These are phyloP conservation scores for Ustilago curta DNA, from an alignment of 1,284 basidiomycete species.

Conservation along the genomic window DNA sequence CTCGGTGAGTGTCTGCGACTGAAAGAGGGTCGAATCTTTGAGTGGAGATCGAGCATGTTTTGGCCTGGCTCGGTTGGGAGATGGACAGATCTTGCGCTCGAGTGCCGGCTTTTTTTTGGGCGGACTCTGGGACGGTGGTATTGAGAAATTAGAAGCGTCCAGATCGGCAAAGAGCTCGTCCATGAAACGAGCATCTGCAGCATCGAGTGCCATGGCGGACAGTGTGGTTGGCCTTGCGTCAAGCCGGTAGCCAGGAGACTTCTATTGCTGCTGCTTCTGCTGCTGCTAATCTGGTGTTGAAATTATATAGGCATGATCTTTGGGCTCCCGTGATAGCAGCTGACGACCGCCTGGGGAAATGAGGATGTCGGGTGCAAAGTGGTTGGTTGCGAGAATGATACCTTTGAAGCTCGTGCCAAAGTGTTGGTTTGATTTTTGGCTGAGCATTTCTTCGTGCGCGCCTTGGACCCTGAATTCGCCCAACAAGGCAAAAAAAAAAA, in stretches of 20 bases:
- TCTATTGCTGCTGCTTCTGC: too few relatives aligned
- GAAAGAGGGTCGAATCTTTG: constrained; percentile 21
- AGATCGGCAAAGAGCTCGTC: constrained; percentile 50
- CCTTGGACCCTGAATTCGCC: constrained; percentile 23
- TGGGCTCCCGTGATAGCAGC: not conserved
- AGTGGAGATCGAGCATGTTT: constrained; percentile 20
- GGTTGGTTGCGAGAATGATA: not conserved
- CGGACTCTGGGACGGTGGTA: constrained; percentile 44
- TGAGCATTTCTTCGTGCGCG: constrained; percentile 1
- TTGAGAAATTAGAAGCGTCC: constrained; percentile 44
- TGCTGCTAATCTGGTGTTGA: not conserved
- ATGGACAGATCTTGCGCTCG: not conserved
- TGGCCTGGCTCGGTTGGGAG: not conserved
- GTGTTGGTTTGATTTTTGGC: constrained; percentile 28
- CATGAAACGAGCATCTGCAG: constrained; percentile 44
- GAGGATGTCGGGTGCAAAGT: not conserved
- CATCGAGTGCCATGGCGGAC: constrained; percentile 36
- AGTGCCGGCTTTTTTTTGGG: constrained; percentile 25
- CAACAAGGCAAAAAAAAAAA: too few relatives aligned
- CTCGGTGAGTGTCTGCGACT: constrained; percentile 18
- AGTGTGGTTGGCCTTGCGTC: not conserved
- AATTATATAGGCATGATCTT: too few relatives aligned
- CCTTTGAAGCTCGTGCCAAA: not conserved
- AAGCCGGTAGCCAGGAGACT: too few relatives aligned
- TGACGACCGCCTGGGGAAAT: too few relatives aligned